These are phyloP conservation scores for Ophiosphaerella korrae DNA, from an alignment of 2,329 filamentous ascomycete species.

Conservation along the genomic window DNA sequence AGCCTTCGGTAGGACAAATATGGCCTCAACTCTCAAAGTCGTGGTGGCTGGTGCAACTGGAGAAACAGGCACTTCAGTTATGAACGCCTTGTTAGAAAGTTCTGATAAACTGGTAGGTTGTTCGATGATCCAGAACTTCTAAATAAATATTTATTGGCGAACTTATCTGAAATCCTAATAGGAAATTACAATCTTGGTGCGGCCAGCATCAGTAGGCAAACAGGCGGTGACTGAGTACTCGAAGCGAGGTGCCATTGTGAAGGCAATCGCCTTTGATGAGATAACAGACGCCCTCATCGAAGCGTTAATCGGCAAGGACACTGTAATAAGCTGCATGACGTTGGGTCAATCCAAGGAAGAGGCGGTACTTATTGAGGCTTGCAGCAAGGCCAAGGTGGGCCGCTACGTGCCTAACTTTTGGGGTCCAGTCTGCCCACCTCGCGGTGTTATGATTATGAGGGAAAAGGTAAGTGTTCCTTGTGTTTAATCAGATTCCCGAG, in stretches of 20 bases:
- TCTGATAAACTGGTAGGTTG: neutral
- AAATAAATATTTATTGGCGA: too few relatives aligned
- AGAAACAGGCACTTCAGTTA: neutral
- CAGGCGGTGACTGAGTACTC: neutral
- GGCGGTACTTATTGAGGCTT: neutral
- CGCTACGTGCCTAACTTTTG: neutral
- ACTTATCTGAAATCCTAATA: too few relatives aligned
- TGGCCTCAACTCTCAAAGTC: neutral
- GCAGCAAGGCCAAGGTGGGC: neutral
- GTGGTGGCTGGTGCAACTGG: neutral
- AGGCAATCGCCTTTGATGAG: neutral
- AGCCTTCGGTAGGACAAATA: too few relatives aligned
- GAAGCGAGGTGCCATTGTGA: neutral
- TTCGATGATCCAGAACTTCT: too few relatives aligned
- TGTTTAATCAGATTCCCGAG: too few relatives aligned
- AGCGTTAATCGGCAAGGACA: neutral
- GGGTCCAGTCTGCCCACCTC: neutral
- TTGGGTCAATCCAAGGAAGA: neutral
- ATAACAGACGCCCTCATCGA: neutral
- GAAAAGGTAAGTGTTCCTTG: neutral
- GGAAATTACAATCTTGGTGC: neutral
- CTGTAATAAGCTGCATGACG: neutral
- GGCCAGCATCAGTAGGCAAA: neutral
- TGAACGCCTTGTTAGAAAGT: neutral
- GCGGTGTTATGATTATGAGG: neutral